Conservation (phyloP, 2,329 filamentous ascomycete genomes). For the Diaporthe aspalathi region DNA sequence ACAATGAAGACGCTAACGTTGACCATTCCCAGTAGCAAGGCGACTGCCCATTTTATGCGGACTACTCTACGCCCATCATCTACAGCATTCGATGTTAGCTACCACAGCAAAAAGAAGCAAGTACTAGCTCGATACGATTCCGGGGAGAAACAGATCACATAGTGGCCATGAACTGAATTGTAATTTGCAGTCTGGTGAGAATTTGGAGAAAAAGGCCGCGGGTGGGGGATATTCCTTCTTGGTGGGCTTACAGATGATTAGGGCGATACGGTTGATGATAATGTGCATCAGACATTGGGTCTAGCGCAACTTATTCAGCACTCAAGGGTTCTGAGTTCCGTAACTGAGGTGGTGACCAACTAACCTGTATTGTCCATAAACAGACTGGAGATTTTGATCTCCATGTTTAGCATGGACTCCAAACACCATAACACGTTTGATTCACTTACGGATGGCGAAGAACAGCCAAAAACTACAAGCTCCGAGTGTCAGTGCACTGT, state of each 20-base stretch:
- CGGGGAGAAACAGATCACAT: too few relatives aligned
- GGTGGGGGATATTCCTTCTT: too few relatives aligned
- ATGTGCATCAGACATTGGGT: constrained; percentile 63
- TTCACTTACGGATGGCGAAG: constrained; percentile 41
- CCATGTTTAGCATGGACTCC: not conserved
- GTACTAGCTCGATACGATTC: not conserved
- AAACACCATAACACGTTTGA: not conserved
- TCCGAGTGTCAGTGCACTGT: constrained; percentile 6
- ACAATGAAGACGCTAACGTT: constrained; percentile 62
- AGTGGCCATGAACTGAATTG: too few relatives aligned
- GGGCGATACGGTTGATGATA: constrained; percentile 60
- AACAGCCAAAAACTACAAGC: constrained; percentile 45
- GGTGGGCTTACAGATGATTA: constrained; percentile 41
- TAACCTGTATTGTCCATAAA: constrained; percentile 47
- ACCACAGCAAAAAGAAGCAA: not conserved
- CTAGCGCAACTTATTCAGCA: constrained; percentile 39
- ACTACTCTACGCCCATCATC: constrained; percentile 50
- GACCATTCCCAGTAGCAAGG: constrained; percentile 55
- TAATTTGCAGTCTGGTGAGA: too few relatives aligned
- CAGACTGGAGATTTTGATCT: constrained; percentile 24
- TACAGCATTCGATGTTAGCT: constrained; percentile 42
- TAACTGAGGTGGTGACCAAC: not conserved
- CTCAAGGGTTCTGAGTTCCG: too few relatives aligned
- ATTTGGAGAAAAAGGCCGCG: too few relatives aligned
- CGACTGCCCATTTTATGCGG: constrained; percentile 54